Conservation (phyloP, 345 rosid species). For the Murraya paniculata region DNA sequence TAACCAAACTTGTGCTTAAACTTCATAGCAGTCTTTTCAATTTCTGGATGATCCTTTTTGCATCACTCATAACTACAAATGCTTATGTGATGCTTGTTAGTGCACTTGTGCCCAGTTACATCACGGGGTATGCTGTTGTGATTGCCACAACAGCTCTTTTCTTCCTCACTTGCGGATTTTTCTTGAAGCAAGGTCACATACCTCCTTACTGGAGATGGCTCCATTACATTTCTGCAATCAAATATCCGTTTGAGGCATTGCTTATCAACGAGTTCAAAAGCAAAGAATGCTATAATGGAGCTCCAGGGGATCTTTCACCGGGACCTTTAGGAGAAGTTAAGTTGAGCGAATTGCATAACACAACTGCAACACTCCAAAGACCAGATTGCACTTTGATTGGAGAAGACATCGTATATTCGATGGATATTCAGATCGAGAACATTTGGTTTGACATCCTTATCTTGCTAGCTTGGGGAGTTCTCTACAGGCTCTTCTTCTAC, state of each 20-base stretch:
- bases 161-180: constrained; percentile 65
- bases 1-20: constrained; percentile 33
- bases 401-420: constrained; percentile 42
- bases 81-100: constrained; percentile 72
- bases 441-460: constrained; percentile 48
- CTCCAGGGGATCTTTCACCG: constrained; percentile 36
- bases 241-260: constrained; percentile 65
- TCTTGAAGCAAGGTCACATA: constrained; percentile 42
- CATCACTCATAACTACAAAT: constrained; percentile 56
- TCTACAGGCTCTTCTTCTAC: constrained; percentile 52
- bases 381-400: constrained; percentile 37
- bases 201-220: constrained; percentile 60
- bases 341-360: constrained; percentile 26
- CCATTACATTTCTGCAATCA: constrained; percentile 61
- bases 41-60: constrained; percentile 56
- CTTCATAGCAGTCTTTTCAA: constrained; percentile 39
- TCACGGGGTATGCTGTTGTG: constrained; percentile 59
- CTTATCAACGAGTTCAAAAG: constrained; percentile 50
- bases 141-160: constrained; percentile 66
- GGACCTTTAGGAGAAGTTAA: constrained; percentile 50
- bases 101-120: constrained; percentile 61
- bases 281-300: constrained; percentile 32
- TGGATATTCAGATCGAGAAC: constrained; percentile 42
- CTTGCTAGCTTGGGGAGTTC: constrained; percentile 64
- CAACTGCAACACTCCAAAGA: neutral